Base-by-base conservation (phyloP, 371 early-diverging fungal species). In the Gilbertella persicaria region DNA sequence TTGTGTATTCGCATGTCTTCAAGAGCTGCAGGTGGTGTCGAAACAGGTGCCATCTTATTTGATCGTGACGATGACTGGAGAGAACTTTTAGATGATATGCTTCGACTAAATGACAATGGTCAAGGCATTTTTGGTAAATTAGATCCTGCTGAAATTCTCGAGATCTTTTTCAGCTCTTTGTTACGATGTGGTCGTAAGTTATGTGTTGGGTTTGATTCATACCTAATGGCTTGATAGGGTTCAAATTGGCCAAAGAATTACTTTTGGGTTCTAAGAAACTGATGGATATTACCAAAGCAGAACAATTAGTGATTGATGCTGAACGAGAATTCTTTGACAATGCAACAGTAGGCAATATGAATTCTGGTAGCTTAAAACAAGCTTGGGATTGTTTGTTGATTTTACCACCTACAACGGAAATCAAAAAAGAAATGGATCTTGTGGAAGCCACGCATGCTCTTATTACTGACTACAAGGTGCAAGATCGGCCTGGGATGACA, bases 311-410 rank as follows among this genome's bases (percentile, higher is more conserved):
- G 4, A 71, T 91, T 38, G 82, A 88, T 58, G 83, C 87, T 29
- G 87, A 87, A 20, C 67, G 75, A 35, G 91, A 91, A 53, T 86
- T 88, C 51, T 90, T 78, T 59, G 91, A 90, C 52, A 92, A 92
- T 58, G 84, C 93, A 4, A 77, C 82, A 6, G 74, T 78, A 5
- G 87, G 90, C 5, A 86, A 87, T 39, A 84, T 80, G 77, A 54
- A 80, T 37, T 56, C 76, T 7, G 91, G 90, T 10, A 71, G 79
- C 28, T 70, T 91, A 82, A 89, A 87, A 50, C 70, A 83, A 69
- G 90, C 91, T 3, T 75, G 76, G 58, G 89, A 90, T 43, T 92
- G 92, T 60, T 61, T 92, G 5, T 69, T 82, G 29, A 79, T 89
- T 2, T 54, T 88, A 1, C 88, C 90, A 13, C 67, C 73, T 14